Conservation (phyloP, 768 basidiomycete species). For the Lentinula detonsa region DNA sequence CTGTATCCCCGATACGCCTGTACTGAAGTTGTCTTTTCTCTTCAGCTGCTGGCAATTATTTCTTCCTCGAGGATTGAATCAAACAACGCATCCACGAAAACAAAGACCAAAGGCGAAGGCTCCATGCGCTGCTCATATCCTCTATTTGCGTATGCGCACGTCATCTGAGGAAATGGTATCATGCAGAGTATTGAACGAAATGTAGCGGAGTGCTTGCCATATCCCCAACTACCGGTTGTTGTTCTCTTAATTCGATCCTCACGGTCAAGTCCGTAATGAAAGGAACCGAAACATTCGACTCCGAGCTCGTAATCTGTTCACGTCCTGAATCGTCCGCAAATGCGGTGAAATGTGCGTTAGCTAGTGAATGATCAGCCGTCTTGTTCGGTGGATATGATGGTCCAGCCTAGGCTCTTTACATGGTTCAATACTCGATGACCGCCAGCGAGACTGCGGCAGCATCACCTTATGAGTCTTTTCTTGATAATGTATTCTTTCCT, state of each 20-base stretch:
- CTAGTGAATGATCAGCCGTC: neutral
- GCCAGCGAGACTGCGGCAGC: too few species aligned
- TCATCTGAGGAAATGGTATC: neutral
- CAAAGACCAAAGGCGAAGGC: too few species aligned
- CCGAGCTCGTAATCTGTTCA: neutral
- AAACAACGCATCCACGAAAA: too few species aligned
- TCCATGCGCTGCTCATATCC: neutral
- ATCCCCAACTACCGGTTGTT: neutral
- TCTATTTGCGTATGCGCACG: neutral
- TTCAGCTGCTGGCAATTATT: constrained; percentile 78
- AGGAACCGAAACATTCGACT: neutral
- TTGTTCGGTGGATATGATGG: neutral
- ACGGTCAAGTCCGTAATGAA: neutral
- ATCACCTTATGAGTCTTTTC: too few species aligned
- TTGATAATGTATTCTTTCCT: too few species aligned
- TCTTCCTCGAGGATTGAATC: constrained; percentile 81
- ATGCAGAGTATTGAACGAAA: neutral
- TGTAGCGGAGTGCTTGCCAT: neutral
- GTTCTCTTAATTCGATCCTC: neutral
- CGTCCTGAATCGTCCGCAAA: neutral
- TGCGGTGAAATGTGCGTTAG: neutral
- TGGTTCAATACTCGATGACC: neutral
- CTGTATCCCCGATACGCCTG: neutral
- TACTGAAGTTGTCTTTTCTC: constrained; percentile 6
- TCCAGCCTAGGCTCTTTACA: neutral